Evolutionary conservation across 2,329 filamentous ascomycete genomes (phyloP).

Genomic region (Talaromyces sp.): DNA sequence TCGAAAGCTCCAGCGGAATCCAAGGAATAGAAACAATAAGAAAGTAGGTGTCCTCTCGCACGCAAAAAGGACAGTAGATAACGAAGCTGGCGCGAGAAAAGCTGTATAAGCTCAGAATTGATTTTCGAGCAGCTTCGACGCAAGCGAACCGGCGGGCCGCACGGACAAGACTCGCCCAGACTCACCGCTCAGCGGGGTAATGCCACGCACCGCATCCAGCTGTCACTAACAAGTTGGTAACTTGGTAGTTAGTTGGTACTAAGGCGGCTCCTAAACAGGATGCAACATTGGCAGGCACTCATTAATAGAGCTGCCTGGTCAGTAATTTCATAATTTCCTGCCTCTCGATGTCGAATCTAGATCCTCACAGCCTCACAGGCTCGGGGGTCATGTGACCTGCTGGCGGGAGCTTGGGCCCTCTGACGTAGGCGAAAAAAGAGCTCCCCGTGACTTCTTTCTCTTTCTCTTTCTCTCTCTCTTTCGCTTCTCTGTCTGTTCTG

Average conservation of each 20-base stretch:
- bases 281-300: too few species aligned
- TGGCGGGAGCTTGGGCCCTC: slow-evolving; percentile 11
- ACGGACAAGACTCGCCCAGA: slow-evolving; percentile 8
- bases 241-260: too few species aligned
- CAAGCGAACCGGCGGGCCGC: slow-evolving; percentile 25
- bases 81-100: neutral
- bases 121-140: slow-evolving; percentile 13
- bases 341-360: neutral
- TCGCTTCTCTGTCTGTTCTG: neutral
- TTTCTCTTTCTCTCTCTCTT: neutral
- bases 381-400: too few species aligned
- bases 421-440: slow-evolving; percentile 2
- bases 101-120: too few species aligned
- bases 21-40: neutral
- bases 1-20: neutral
- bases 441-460: neutral
- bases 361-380: neutral
- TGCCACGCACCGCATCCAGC: neutral
- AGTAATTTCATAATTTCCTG: too few species aligned
- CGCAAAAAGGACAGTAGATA: neutral
- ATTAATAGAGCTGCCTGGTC: too few species aligned
- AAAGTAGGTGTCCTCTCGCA: neutral
- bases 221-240: neutral
- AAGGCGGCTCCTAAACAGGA: neutral
- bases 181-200: slow-evolving; percentile 1